Evolutionary conservation across 441 rosid species (phyloP).

Genomic region (Brassica hybrid): DNA sequence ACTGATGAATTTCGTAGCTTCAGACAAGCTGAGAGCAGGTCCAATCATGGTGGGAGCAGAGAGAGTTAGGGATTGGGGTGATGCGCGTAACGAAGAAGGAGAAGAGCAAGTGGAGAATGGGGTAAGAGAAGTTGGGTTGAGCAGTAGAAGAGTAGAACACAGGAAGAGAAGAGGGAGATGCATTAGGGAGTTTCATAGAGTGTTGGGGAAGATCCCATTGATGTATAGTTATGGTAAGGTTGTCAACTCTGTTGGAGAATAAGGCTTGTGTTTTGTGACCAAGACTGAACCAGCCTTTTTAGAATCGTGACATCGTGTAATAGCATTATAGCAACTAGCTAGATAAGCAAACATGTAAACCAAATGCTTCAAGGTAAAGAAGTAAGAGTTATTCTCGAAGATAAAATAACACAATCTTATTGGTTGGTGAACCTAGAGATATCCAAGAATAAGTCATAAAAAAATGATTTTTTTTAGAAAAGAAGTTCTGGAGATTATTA

Average conservation of each 20-base stretch:
- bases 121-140: conserved; percentile 70
- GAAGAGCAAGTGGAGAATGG: conserved; percentile 38
- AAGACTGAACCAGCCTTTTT: conserved; percentile 18
- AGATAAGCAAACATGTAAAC: not conserved
- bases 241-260: conserved; percentile 78
- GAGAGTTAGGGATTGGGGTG: conserved; percentile 86
- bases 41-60: conserved; percentile 79
- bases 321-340: not conserved
- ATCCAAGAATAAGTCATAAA: no score
- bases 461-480: no score
- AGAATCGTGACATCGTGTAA: not conserved
- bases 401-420: no score
- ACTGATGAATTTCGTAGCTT: conserved; percentile 79
- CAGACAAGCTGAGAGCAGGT: conserved; percentile 63
- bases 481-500: no score
- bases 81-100: conserved; percentile 63
- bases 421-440: no score
- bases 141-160: conserved; percentile 74
- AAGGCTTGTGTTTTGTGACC: conserved; percentile 74
- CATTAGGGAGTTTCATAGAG: conserved; percentile 67
- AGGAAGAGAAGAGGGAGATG: conserved; percentile 88
- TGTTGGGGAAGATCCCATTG: conserved; percentile 78
- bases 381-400: no score
- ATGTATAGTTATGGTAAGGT: conserved; percentile 74
- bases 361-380: not conserved